phyloP scores from a whole-genome alignment of 768 basidiomycete genomes.

The Hysterangium stoloniferum region DNA sequence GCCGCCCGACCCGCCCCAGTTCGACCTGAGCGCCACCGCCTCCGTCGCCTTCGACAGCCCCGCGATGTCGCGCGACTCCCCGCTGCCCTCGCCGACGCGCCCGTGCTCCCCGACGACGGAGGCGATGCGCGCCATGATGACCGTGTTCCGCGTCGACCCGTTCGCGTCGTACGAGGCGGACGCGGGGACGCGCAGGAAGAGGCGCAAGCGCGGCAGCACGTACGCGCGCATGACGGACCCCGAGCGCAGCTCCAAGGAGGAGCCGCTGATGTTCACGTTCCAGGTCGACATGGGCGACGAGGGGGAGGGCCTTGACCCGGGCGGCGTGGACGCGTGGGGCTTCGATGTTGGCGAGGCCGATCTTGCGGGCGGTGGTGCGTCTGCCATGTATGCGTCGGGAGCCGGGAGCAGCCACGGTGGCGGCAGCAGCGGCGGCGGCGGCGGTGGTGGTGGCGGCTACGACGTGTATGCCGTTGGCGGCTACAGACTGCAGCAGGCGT shows the following conservation, averaged over 20 bases:
- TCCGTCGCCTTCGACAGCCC: background rate
- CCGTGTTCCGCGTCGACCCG: constrained; percentile 9
- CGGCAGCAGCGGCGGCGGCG: background rate
- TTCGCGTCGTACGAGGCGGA: constrained; percentile 9
- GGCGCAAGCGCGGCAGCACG: constrained; percentile 3
- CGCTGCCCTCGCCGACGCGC: background rate
- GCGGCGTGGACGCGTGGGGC: background rate
- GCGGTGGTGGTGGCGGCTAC: background rate
- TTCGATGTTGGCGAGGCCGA: too few species aligned
- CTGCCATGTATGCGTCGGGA: too few species aligned
- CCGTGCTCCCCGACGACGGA: constrained; percentile 7
- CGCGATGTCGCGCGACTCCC: background rate
- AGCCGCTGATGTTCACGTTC: constrained; percentile 9
- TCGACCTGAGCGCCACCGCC: background rate
- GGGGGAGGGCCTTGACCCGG: background rate
- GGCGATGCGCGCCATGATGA: constrained; percentile 9
- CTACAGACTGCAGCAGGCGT: background rate
- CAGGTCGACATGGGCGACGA: constrained; percentile 2
- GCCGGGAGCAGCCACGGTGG: too few species aligned
- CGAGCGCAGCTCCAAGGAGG: constrained; percentile 4
- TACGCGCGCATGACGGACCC: constrained; percentile 6
- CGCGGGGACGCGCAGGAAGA: background rate
- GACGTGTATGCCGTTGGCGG: too few species aligned
- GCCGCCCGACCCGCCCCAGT: background rate
- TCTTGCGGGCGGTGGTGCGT: too few species aligned